Evolutionary conservation across 2,329 filamentous ascomycete genomes (phyloP).

Genomic region (Trichophyton verrucosum): DNA sequence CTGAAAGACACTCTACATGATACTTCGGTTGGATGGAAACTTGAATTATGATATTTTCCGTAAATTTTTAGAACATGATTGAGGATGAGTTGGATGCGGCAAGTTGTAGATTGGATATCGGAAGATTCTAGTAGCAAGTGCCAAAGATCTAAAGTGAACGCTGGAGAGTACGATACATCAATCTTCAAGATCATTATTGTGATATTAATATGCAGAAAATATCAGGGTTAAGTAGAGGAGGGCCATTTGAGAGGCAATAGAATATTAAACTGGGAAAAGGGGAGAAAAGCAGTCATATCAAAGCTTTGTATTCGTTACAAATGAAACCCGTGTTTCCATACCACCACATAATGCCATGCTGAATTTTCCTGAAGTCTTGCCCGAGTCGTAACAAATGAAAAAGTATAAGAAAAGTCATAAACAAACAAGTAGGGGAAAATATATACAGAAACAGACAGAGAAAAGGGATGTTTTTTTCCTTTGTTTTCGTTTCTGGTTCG

Average conservation of each 20-base stretch:
- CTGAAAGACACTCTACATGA: not conserved
- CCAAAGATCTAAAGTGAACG: not conserved
- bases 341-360: slow-evolving; percentile 3
- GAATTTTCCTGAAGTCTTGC: not conserved
- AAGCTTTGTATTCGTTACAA: not conserved
- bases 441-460: not conserved
- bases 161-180: not conserved
- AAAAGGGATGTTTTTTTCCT: not conserved
- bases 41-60: too few relatives aligned
- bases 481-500: not conserved
- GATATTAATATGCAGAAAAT: not conserved
- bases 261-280: not conserved
- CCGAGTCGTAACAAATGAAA: not conserved
- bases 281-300: not conserved
- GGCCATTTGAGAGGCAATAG: not conserved
- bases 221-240: not conserved
- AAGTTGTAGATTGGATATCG: not conserved
- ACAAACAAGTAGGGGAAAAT: not conserved
- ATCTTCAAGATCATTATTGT: not conserved
- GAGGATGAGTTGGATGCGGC: not conserved
- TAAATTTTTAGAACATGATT: not conserved
- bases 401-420: not conserved
- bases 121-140: too few relatives aligned
- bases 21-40: not conserved
- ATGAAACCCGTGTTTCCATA: not conserved